phyloP scores from a whole-genome alignment of 2,329 filamentous ascomycete genomes.

The Cladosporium sp. region DNA sequence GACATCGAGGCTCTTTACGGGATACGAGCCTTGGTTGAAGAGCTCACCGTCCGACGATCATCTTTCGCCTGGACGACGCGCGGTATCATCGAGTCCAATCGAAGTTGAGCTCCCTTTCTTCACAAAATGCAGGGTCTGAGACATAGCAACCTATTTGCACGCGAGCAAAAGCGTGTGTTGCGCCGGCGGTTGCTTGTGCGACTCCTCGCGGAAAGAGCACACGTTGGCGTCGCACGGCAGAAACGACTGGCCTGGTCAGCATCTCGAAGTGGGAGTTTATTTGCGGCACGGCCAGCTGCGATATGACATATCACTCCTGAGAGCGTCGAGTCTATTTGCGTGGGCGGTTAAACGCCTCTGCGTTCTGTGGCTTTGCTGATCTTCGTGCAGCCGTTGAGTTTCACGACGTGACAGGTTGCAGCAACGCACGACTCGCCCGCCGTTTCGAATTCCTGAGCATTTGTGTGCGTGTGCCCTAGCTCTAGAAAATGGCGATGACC shows the following conservation, averaged over 20 bases:
- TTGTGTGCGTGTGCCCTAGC: no score
- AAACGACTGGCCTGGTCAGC: background rate
- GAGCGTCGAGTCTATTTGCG: no score
- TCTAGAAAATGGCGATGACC: no score
- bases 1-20: no score
- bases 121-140: slow-evolving; percentile 9
- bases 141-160: background rate
- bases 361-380: background rate
- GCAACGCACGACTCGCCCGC: no score
- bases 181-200: slow-evolving; percentile 7
- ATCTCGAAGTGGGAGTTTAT: no score
- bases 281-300: no score
- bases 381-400: slow-evolving; percentile 4
- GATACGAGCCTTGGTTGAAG: slow-evolving; percentile 2
- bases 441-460: no score
- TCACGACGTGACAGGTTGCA: no score
- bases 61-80: no score
- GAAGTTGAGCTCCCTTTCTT: background rate
- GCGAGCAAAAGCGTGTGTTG: slow-evolving; percentile 4
- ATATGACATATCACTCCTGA: no score
- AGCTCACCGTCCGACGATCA: slow-evolving; percentile 1
- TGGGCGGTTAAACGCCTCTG: no score
- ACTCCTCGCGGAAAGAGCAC: background rate
- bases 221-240: slow-evolving; percentile 1
- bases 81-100: slow-evolving; percentile 1